Evolutionary conservation across 164 flowering plant genomes (phyloP), one percentile per base, ranked within the genome.

Genomic region (Dillenia turbinata): DNA sequence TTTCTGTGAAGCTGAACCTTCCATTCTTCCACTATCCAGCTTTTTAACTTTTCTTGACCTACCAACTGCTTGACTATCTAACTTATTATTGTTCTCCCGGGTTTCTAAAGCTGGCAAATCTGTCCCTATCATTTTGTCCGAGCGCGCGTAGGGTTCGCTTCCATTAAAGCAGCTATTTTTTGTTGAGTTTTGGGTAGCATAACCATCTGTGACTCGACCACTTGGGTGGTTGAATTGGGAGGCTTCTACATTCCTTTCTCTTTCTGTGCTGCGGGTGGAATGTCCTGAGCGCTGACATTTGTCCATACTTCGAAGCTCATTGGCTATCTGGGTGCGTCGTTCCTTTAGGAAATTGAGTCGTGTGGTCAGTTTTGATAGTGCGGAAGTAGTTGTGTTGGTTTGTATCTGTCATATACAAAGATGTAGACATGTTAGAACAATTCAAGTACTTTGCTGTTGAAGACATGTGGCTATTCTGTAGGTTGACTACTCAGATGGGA

Each of bases 291-390:
- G 40, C 40, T 33, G 57, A 61, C 68, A 55, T 48, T 56, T 73
- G 53, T 88, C 92, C 62, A 75, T 17, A 62, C 62, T 77, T 47
- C 82, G 87, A 62, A 83, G 75, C 75, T 90, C 96, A 66, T 66
- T 81, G 67, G 85, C 80, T 44, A 85, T 77, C 72, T 83, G 94
- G 16, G 78, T 75, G 1, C 96, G 84, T 48, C 85, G 71, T 70
- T 90, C 96, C 73, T 87, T 90, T 67, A 87, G 72, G 67, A 86
- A 86, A 80, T 83, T 85, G 59, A 94, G 86, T 57, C 95, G 69
- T 57, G 74, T 85, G 59, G 96, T 85, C 70, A 90, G 71, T 76
- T 83, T 87, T 64, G 90, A 67, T 63, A 90, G 72, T n/a, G 97
- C 88, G 19, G 83, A 80, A 64, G 79, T 59, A 57, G 87, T 79